These are phyloP conservation scores for Aspergillus felis DNA, from an alignment of 2,329 filamentous ascomycete genomes.

Conservation along the genomic window DNA sequence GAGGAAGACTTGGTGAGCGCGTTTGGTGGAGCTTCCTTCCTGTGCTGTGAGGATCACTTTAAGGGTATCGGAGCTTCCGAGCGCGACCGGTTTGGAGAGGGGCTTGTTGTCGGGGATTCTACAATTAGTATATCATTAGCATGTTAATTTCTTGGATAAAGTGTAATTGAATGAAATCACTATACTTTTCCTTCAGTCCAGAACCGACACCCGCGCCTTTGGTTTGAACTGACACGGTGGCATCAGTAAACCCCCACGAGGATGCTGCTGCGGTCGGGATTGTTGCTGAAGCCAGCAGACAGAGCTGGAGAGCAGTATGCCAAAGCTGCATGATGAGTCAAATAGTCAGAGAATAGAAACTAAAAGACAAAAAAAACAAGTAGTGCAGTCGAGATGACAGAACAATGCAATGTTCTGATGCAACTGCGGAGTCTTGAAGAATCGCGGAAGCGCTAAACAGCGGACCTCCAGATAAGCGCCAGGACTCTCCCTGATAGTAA, in stretches of 20 bases:
- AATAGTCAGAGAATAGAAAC: slow-evolving; percentile 4
- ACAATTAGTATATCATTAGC: slow-evolving; percentile 4
- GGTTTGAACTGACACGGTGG: slow-evolving; percentile 55
- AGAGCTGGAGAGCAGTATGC: slow-evolving; percentile 31
- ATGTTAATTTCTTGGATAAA: slow-evolving; percentile 1
- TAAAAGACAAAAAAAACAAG: background rate
- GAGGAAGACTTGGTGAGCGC: slow-evolving; percentile 92
- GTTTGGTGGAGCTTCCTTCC: slow-evolving; percentile 72
- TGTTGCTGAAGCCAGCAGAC: slow-evolving; percentile 34
- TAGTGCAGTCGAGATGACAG: slow-evolving; percentile 1
- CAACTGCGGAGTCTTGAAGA: background rate
- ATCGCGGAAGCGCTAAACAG: slow-evolving; percentile 12
- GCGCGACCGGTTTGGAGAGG: slow-evolving; percentile 59
- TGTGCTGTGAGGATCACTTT: slow-evolving; percentile 79
- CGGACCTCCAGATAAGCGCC: slow-evolving; percentile 15
- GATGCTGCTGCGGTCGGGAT: slow-evolving; percentile 44
- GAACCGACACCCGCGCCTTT: slow-evolving; percentile 56
- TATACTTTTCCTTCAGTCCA: slow-evolving; percentile 54
- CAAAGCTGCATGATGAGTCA: slow-evolving; percentile 35
- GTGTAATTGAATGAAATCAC: background rate
- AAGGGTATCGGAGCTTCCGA: slow-evolving; percentile 68
- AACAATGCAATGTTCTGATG: background rate
- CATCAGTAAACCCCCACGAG: slow-evolving; percentile 62
- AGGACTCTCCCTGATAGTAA: slow-evolving; percentile 4
- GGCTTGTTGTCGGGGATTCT: slow-evolving; percentile 60